phyloP scores from a whole-genome alignment of 192 early-diverging fungal species.

The Borealophlyctis nickersoniae region DNA sequence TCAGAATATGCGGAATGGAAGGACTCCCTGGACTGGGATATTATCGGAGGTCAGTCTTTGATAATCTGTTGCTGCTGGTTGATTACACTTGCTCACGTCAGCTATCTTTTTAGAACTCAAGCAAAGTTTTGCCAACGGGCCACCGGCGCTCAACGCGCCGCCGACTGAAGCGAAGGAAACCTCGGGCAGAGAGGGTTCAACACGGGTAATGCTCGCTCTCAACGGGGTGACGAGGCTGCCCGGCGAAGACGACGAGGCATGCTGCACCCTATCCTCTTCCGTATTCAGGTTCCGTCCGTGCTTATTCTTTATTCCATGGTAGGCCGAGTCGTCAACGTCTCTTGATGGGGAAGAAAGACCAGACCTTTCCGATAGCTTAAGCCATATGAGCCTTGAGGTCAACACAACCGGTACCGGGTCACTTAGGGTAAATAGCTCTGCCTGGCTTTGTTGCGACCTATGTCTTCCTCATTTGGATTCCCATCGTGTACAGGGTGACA shows the following conservation, averaged over 20 bases:
- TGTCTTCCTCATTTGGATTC: not conserved
- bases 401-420: conserved; percentile 79
- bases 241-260: not conserved
- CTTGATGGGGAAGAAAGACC: conserved; percentile 4
- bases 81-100: not conserved
- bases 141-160: conserved; percentile 8
- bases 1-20: conserved; percentile 55
- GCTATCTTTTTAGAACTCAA: conserved; percentile 27
- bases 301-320: not conserved
- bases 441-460: not conserved
- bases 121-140: conserved; percentile 37
- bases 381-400: conserved; percentile 70
- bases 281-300: not conserved
- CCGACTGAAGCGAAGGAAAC: not conserved
- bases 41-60: conserved; percentile 41
- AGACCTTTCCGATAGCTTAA: conserved; percentile 55
- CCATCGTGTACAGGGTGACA: conserved; percentile 40
- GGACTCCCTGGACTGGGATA: conserved; percentile 54
- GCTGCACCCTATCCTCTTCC: not conserved
- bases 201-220: not conserved
- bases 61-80: not conserved
- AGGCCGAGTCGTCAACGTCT: conserved; percentile 11
- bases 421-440: conserved; percentile 46
- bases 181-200: not conserved
- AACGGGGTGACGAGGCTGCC: not conserved